phyloP scores from a whole-genome alignment of 139 green algal genomes.

The Chlamydomonas applanata region DNA sequence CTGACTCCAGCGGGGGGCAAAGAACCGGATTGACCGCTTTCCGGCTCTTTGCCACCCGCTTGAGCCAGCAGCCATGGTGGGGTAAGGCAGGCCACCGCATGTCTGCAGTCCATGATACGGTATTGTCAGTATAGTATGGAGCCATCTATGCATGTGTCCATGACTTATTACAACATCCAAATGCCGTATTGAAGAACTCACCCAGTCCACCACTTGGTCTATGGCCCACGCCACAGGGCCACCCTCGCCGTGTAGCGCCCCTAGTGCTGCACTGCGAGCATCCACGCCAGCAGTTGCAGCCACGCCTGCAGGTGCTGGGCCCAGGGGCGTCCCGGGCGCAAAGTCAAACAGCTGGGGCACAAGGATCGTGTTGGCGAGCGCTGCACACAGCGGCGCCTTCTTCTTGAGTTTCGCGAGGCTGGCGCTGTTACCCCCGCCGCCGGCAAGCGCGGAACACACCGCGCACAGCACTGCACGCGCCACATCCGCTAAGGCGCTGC shows the following conservation, averaged over 20 bases:
- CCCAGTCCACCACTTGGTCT: conserved; percentile 31
- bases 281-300: too few relatives aligned
- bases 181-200: background rate
- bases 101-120: too few relatives aligned
- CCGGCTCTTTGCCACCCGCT: too few relatives aligned
- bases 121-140: too few relatives aligned
- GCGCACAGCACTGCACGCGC: conserved; percentile 19
- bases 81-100: too few relatives aligned
- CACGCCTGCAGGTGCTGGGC: background rate
- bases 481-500: background rate
- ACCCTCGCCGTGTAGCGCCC: conserved; percentile 22
- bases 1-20: too few relatives aligned
- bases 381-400: conserved; percentile 20
- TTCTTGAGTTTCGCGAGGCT: too few relatives aligned
- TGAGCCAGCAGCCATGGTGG: too few relatives aligned
- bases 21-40: too few relatives aligned
- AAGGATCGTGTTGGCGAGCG: conserved; percentile 39
- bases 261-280: background rate
- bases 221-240: conserved; percentile 7
- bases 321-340: background rate
- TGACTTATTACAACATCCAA: too few relatives aligned
- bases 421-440: conserved; percentile 6
- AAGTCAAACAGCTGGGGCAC: conserved; percentile 44
- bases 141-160: too few relatives aligned
- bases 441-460: conserved; percentile 25